phyloP scores from a whole-genome alignment of 1,139 yeast genomes.

The Spencermartinsiella ligniputridi region DNA sequence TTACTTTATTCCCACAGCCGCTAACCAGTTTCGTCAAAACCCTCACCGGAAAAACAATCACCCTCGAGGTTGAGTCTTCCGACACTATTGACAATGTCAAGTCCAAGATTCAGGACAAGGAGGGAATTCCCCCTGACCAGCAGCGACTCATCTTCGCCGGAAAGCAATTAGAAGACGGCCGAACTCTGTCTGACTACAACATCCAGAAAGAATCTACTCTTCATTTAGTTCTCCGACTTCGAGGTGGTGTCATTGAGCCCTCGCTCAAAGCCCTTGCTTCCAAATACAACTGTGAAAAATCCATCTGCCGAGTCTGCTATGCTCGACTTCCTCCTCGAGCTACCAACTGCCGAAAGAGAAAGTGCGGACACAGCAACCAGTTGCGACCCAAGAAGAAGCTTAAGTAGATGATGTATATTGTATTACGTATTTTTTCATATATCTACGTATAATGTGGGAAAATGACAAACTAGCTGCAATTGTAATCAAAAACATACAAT shows the following conservation, averaged over 20 bases:
- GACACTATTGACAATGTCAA: slow-evolving; percentile 94
- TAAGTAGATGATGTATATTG: slow-evolving; percentile 59
- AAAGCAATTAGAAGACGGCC: slow-evolving; percentile 91
- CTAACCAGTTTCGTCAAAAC: slow-evolving; percentile 27
- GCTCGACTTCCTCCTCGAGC: slow-evolving; percentile 99
- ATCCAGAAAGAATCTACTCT: slow-evolving; percentile 90
- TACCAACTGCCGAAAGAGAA: slow-evolving; percentile 99
- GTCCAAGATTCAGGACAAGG: slow-evolving; percentile 91
- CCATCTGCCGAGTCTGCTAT: slow-evolving; percentile 99
- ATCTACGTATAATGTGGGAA: slow-evolving; percentile 1
- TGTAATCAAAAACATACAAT: too few relatives aligned
- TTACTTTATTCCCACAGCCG: too few relatives aligned
- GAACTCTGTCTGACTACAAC: slow-evolving; percentile 91
- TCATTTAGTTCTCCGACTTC: slow-evolving; percentile 81
- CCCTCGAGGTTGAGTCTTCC: slow-evolving; percentile 91
- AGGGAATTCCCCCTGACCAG: slow-evolving; percentile 94
- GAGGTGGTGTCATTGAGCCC: slow-evolving; percentile 99
- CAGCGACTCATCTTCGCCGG: slow-evolving; percentile 92
- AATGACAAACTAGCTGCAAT: too few relatives aligned
- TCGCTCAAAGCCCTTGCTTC: slow-evolving; percentile 98
- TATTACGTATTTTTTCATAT: slow-evolving; percentile 2
- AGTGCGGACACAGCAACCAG: slow-evolving; percentile 99
- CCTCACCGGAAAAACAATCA: slow-evolving; percentile 49
- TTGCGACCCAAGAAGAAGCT: slow-evolving; percentile 99
- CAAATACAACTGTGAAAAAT: slow-evolving; percentile 99